These are phyloP conservation scores for Polychytrium aggregatum DNA, from an alignment of 192 early-diverging fungal species.

Conservation along the genomic window DNA sequence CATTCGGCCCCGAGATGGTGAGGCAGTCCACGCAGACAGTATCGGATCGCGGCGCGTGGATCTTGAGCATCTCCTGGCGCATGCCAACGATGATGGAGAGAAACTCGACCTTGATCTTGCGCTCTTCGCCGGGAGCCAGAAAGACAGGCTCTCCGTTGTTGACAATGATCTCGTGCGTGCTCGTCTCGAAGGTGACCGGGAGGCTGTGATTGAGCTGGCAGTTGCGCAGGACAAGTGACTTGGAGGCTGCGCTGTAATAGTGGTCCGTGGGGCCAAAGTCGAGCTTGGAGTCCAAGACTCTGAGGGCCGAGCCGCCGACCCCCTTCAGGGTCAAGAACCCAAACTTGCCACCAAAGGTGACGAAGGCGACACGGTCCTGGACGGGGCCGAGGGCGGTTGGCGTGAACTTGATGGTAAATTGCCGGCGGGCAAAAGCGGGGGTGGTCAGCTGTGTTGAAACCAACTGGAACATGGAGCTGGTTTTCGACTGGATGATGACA, in stretches of 20 bases:
- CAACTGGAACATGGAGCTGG: conserved; percentile 19
- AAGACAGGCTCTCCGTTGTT: conserved; percentile 19
- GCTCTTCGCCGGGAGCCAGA: conserved; percentile 24
- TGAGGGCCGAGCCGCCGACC: conserved; percentile 15
- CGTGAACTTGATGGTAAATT: conserved; percentile 23
- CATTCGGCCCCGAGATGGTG: conserved; percentile 30
- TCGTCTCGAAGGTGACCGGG: conserved; percentile 17
- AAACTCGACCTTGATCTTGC: conserved; percentile 22
- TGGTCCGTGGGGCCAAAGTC: conserved; percentile 47
- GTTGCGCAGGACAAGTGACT: conserved; percentile 16
- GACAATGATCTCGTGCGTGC: conserved; percentile 31
- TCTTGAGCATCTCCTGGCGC: conserved; percentile 22
- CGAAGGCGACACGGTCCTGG: conserved; percentile 21
- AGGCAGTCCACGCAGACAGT: conserved; percentile 11
- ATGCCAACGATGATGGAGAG: conserved; percentile 24
- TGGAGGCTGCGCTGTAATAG: conserved; percentile 23
- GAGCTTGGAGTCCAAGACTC: conserved; percentile 27
- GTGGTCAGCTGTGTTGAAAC: conserved; percentile 23
- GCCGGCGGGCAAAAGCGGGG: conserved; percentile 27
- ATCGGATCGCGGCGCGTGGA: conserved; percentile 23
- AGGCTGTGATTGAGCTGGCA: conserved; percentile 8
- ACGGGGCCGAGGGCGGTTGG: conserved; percentile 12
- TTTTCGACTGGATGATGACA: conserved; percentile 11
- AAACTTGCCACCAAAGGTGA: conserved; percentile 29
- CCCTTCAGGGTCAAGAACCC: conserved; percentile 17